A percentile compares a stretch with the other conserved stretches of the same genome.
Evolutionary conservation across 345 rosid species (phyloP).

Genomic region (Pelargonium nanum): DNA sequence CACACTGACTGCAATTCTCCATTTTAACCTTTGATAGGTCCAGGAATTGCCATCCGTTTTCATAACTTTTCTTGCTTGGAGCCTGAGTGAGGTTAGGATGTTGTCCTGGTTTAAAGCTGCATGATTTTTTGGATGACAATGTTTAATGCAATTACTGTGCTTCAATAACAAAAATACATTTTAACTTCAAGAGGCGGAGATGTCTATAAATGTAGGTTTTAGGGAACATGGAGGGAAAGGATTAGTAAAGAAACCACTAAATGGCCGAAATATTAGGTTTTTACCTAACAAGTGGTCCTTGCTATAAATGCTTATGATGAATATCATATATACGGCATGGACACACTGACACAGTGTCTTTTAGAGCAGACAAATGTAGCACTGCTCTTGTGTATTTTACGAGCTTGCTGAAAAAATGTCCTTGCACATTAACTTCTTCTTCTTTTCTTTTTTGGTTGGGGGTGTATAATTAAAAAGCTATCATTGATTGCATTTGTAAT

Average conservation of each 20-base stretch:
- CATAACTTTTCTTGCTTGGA: slow-evolving; percentile 67
- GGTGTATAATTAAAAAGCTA: neutral
- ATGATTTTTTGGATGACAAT: neutral
- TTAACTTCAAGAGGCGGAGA: neutral
- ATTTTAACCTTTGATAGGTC: slow-evolving; percentile 25
- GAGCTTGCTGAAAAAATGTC: neutral
- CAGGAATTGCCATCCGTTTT: slow-evolving; percentile 58
- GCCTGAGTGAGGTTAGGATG: slow-evolving; percentile 55
- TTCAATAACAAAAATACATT: neutral
- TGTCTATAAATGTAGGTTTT: too few relatives aligned
- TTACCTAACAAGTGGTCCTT: neutral
- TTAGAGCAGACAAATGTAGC: too few relatives aligned
- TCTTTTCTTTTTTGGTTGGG: too few relatives aligned
- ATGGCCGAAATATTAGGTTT: neutral
- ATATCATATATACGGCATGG: neutral
- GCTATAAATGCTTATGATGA: neutral
- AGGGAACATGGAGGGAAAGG: neutral
- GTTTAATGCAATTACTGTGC: neutral
- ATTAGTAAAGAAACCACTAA: neutral
- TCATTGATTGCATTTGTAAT: neutral
- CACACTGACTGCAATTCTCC: neutral
- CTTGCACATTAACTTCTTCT: too few relatives aligned
- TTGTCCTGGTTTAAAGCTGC: neutral
- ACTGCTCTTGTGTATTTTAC: neutral
- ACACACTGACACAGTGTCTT: too few relatives aligned